Evolutionary conservation across 805 yeast species (phyloP).

Genomic region (Vanderwaltozyma tropicalis): DNA sequence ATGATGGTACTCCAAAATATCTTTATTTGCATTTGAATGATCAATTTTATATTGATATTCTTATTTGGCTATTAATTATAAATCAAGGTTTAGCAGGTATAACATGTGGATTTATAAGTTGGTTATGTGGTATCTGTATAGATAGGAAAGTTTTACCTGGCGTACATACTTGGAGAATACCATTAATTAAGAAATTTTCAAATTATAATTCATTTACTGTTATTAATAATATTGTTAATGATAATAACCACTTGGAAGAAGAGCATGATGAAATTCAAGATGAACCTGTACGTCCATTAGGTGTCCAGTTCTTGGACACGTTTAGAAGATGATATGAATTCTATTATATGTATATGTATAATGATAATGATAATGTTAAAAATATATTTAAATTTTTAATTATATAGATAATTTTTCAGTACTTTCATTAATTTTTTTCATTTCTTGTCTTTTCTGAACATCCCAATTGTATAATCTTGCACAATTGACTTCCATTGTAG

Average conservation of each 20-base stretch:
- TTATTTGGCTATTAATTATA: constrained; percentile 30
- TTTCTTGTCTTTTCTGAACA: constrained; percentile 54
- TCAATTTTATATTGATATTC: constrained; percentile 25
- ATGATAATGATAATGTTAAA: not conserved
- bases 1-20: no score
- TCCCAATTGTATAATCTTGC: constrained; percentile 89
- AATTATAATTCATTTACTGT: not conserved
- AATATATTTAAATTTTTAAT: constrained; percentile 3
- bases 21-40: constrained; percentile 27
- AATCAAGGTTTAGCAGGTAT: constrained; percentile 35
- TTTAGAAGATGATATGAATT: constrained; percentile 34
- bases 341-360: not conserved
- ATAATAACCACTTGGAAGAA: constrained; percentile 1
- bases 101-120: constrained; percentile 32
- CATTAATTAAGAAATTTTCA: constrained; percentile 16
- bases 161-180: constrained; percentile 25
- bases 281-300: constrained; percentile 52
- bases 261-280: constrained; percentile 36
- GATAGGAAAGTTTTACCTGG: constrained; percentile 38
- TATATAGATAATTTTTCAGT: constrained; percentile 28
- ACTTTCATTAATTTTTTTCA: constrained; percentile 35
- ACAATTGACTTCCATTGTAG: constrained; percentile 96
- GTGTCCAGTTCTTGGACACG: constrained; percentile 50
- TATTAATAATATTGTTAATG: constrained; percentile 1
- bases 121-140: constrained; percentile 35